Evolutionary conservation across 352 stramenopile genomes (phyloP), one percentile per base, ranked within the genome.

Genomic region (Plasmopara viticola): DNA sequence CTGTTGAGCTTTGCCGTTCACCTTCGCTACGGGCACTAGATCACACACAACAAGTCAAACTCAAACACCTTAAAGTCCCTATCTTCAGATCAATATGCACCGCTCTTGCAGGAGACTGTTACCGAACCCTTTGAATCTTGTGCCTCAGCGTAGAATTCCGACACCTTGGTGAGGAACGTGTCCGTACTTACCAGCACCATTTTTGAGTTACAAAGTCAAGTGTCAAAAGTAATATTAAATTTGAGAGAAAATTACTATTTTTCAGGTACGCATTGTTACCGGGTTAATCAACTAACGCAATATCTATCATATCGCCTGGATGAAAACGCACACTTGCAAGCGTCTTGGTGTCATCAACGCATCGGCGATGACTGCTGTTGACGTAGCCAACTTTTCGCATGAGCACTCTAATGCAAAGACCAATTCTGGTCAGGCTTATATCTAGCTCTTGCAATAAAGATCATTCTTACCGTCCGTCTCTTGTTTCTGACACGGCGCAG

Each of bases 351-450:
- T 87, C 76, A 44, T 90, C 78, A 0, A 60, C 51, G 9, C 62
- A 71, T 52, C 71, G 71, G 46, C 68, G 70, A 41, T 54, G 74
- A 53, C 64, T 83, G 34, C 48, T 68, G 52, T 78, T 71, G 31
- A 90, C 78, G 53, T 70, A 78, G 12, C 78, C 78, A 20, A 76
- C 74, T 30, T 87, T 90, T 31, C 70, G 67, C 42, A 87, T 68
- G 20, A 78, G 55, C 31, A 72, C 50, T 68, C 76, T 86, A 37
- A 18, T 48, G 20, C 20, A 51, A 9, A 30, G 53, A 28, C 20
- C n/a, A 34, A 56, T 4, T 42, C 42, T 62, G 39, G 28, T n/a
- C 12, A 38, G 20, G 41, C 30, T 25, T 25, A 25, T 25, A 31
- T 28, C 38, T 48, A 25, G 1, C 15, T 17, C 38, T 43, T 38